A percentile compares a stretch with the other conserved stretches of the same genome.
Evolutionary conservation across 179 eudicot species (phyloP).

Genomic region (Nepenthes alata): DNA sequence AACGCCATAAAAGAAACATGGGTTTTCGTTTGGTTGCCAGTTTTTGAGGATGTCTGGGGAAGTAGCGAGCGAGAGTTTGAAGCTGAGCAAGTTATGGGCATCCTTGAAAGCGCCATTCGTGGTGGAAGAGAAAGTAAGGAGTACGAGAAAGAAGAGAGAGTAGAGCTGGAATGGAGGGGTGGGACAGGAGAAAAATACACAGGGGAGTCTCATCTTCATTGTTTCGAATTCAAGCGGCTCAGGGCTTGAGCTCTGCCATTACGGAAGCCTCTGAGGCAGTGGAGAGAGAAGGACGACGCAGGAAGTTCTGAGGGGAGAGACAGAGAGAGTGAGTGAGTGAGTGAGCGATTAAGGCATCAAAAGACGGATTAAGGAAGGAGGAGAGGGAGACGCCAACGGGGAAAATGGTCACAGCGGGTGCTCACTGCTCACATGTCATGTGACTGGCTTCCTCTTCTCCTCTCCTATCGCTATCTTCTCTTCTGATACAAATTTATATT

Average conservation of each 20-base stretch:
- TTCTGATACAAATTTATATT: not conserved
- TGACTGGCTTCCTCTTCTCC: conserved; percentile 24
- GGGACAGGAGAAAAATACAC: not conserved
- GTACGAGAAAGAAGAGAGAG: not conserved
- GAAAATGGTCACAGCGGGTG: conserved; percentile 19
- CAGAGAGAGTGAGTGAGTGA: conserved; percentile 3
- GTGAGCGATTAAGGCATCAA: conserved; percentile 15
- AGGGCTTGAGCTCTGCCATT: conserved; percentile 10
- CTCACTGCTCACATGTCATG: conserved; percentile 65
- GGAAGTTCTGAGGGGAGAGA: conserved; percentile 10
- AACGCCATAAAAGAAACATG: conserved; percentile 58
- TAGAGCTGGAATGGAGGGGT: not conserved
- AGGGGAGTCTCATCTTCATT: not conserved
- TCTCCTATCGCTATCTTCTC: not conserved
- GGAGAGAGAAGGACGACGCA: not conserved
- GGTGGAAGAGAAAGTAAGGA: not conserved
- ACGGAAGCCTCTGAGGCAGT: not conserved
- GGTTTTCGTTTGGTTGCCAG: conserved; percentile 35
- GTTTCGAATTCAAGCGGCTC: not conserved
- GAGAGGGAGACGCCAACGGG: conserved; percentile 22
- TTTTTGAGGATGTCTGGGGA: conserved; percentile 26
- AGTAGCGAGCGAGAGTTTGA: conserved; percentile 47
- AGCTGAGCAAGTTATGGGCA: conserved; percentile 43
- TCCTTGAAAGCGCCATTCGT: conserved; percentile 22
- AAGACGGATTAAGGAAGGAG: conserved; percentile 27